A percentile compares a stretch with the other conserved stretches of the same genome.
Conservation (phyloP, 2,329 filamentous ascomycete species). For the Fusarium illudens region DNA sequence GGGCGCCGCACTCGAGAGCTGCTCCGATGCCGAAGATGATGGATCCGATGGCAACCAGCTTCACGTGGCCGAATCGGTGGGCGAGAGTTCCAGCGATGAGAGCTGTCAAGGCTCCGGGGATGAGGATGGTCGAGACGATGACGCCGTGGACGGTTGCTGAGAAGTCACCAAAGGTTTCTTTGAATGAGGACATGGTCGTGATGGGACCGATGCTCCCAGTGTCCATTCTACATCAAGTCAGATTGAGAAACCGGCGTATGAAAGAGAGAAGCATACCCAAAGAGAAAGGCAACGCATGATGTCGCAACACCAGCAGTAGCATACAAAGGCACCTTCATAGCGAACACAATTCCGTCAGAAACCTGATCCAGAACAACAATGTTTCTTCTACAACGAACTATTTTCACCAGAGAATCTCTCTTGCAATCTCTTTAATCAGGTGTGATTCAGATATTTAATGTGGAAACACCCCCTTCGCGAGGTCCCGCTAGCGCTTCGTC, state of each 20-base stretch:
- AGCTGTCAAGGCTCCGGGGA: constrained; percentile 67
- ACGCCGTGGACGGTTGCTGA: constrained; percentile 66
- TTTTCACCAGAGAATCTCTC: not conserved
- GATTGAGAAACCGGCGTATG: fast-evolving
- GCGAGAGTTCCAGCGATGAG: constrained; percentile 65
- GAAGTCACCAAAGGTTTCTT: constrained; percentile 58
- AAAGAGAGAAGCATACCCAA: constrained; percentile 36
- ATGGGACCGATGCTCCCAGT: constrained; percentile 67
- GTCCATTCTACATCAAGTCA: constrained; percentile 37
- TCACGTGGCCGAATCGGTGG: constrained; percentile 61
- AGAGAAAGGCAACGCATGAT: constrained; percentile 46
- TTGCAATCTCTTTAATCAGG: constrained; percentile 17
- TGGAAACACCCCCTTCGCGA: constrained; percentile 10
- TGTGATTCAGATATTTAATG: constrained; percentile 36
- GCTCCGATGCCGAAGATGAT: constrained; percentile 62
- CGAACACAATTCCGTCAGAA: not conserved
- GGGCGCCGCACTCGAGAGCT: constrained; percentile 49
- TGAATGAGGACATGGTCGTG: constrained; percentile 65
- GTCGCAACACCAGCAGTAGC: constrained; percentile 42
- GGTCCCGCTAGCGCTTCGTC: constrained; percentile 12
- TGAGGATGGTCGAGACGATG: constrained; percentile 67
- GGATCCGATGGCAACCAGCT: constrained; percentile 61
- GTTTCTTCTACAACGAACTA: not conserved
- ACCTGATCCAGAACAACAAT: not conserved
- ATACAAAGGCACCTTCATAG: constrained; percentile 39